Base-by-base conservation (phyloP, 2,329 filamentous ascomycete genomes). In the Neobulgaria alba region DNA sequence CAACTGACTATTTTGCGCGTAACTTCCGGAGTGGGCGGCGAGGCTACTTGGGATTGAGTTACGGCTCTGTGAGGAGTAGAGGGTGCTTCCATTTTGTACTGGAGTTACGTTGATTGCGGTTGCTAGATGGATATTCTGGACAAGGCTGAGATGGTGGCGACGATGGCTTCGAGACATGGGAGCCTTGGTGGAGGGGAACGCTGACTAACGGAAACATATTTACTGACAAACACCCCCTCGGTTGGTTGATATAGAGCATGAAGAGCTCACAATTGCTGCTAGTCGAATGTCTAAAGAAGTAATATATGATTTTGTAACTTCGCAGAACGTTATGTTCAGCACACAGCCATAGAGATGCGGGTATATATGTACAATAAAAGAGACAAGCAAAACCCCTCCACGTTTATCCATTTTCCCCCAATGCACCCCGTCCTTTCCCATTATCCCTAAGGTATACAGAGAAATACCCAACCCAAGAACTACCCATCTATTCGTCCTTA, bases 401-500 rank as follows among this genome's bases (percentile, higher is more conserved):
- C 18, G 4, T 26, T 10, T 26, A 7, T 26, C 7, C n/a, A n/a
- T n/a, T n/a, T 26, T 7, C 12, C 23, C 7, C 23, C 23, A 7
- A 26, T 26, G 23, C 23, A 26, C 7, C 12, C 23, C 23, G 23
- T 7, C 23, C 23, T 26, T 7, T 26, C 7, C 23, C 12, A 7
- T 12, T 12, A 12, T 26, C 23, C 23, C 7, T n/a, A n/a, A n/a
- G n/a, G n/a, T 26, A 26, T 12, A 7, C 23, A 26, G 7, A 26
- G 7, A 7, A 7, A 7, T 26, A 26, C 23, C 23, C 12, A 12
- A 26, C 17, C 15, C 10, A 21, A 36, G 17, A 33, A 29, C 14
- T 15, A 39, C 17, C 4, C 17, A 45, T 52, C 47, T 59, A 84
- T 68, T 84, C 79, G 63, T 84, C 79, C 75, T 84, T 84, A 57